phyloP scores from a whole-genome alignment of 306 rosid genomes.

The Lathyrus aphaca region DNA sequence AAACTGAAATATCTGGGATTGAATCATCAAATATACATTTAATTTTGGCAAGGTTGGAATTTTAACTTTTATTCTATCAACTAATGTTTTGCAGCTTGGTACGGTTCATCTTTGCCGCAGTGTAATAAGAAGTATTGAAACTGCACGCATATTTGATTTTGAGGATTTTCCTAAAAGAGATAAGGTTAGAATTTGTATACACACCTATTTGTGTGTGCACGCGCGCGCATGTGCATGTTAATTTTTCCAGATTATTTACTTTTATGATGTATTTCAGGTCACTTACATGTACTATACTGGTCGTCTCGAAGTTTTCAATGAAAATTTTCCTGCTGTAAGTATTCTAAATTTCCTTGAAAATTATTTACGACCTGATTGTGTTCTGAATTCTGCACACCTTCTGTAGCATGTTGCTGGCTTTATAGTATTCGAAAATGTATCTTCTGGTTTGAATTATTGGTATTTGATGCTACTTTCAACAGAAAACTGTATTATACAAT shows the following conservation, averaged over 20 bases:
- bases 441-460: constrained; percentile 6
- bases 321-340: constrained; percentile 93
- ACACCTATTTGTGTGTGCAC: background rate
- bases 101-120: constrained; percentile 97
- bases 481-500: constrained; percentile 4
- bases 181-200: constrained; percentile 62
- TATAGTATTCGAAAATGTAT: constrained; percentile 12
- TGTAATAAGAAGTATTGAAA: constrained; percentile 96
- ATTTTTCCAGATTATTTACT: constrained; percentile 34
- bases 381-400: background rate
- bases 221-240: background rate
- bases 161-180: constrained; percentile 96
- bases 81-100: constrained; percentile 80
- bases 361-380: constrained; percentile 21
- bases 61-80: constrained; percentile 33
- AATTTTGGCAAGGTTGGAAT: background rate
- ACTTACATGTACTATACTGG: constrained; percentile 99
- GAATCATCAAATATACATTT: constrained; percentile 11
- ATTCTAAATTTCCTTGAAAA: constrained; percentile 35
- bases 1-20: constrained; percentile 19
- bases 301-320: constrained; percentile 97
- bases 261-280: constrained; percentile 59
- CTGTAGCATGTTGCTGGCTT: constrained; percentile 8
- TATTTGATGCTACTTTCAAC: constrained; percentile 20
- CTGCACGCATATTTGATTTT: constrained; percentile 92